Percentiles rank a stretch among this genome's conserved stretches.
phyloP scores from a whole-genome alignment of 345 rosid genomes.

The Salix koriyanagi region DNA sequence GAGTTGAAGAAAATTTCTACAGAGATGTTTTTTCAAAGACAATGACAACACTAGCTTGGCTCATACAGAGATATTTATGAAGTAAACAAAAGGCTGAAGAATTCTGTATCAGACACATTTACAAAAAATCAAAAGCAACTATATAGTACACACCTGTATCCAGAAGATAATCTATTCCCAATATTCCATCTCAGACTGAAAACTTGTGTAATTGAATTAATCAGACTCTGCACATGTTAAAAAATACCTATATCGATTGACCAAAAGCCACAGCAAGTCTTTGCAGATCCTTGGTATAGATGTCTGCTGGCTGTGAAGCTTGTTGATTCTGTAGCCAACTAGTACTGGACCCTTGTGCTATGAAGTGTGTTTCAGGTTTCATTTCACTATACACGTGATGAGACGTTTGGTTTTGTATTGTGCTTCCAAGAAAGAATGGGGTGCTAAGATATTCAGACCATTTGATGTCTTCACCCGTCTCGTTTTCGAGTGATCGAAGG shows the following conservation, averaged over 20 bases:
- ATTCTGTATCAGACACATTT: conserved; percentile 24
- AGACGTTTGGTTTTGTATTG: conserved; percentile 29
- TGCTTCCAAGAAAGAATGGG: conserved; percentile 34
- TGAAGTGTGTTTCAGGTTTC: conserved; percentile 30
- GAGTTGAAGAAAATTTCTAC: background rate
- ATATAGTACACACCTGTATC: conserved; percentile 14
- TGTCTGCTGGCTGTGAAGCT: conserved; percentile 31
- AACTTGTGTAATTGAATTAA: conserved; percentile 7
- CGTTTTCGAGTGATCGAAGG: conserved; percentile 16
- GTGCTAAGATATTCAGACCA: conserved; percentile 50
- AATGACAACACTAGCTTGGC: background rate
- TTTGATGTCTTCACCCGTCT: conserved; percentile 35
- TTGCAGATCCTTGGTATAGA: conserved; percentile 32
- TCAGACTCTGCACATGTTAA: conserved; percentile 13
- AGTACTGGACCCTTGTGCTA: conserved; percentile 16
- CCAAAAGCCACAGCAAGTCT: conserved; percentile 43
- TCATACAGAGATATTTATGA: conserved; percentile 6
- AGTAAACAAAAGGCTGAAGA: conserved; percentile 2
- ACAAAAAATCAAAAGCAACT: conserved; percentile 14
- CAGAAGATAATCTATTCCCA: background rate
- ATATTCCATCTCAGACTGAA: conserved; percentile 14
- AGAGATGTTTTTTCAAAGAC: background rate
- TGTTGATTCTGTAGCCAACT: conserved; percentile 24
- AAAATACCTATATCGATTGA: conserved; percentile 26
- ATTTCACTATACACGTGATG: conserved; percentile 28